These are phyloP conservation scores for Phytophthora citricola DNA, from an alignment of 352 stramenopile species.

Conservation along the genomic window DNA sequence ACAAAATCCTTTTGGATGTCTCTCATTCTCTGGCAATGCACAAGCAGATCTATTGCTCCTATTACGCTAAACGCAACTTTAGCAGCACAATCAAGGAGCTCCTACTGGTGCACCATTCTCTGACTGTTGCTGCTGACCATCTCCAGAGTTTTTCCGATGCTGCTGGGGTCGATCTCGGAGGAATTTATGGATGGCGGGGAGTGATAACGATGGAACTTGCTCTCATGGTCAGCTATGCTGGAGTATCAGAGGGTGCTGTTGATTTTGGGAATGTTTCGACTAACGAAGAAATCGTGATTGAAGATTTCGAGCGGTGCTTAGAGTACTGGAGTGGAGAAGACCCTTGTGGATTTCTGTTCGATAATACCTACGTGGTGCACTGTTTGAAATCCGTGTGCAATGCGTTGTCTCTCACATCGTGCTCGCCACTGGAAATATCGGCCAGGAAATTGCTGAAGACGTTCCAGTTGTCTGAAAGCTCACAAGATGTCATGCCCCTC, in stretches of 20 bases:
- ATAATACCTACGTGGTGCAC: constrained; percentile 28
- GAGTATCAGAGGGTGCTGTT: not conserved
- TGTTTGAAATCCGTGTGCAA: constrained; percentile 67
- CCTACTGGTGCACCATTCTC: constrained; percentile 23
- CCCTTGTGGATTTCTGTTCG: constrained; percentile 40
- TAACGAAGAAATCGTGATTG: constrained; percentile 46
- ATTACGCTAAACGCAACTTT: constrained; percentile 39
- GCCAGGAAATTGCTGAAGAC: constrained; percentile 46
- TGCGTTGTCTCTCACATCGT: constrained; percentile 62
- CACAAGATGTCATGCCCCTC: constrained; percentile 23
- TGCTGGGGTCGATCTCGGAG: constrained; percentile 48
- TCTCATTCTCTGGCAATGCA: constrained; percentile 38
- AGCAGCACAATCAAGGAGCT: constrained; percentile 31
- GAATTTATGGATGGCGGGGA: constrained; percentile 65
- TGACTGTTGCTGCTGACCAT: constrained; percentile 34
- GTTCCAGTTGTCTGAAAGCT: constrained; percentile 17
- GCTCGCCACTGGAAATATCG: constrained; percentile 44
- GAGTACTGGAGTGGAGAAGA: constrained; percentile 29
- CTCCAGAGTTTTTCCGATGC: constrained; percentile 6
- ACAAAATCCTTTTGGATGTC: constrained; percentile 26
- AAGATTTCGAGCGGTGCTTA: constrained; percentile 61
- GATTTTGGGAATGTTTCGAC: constrained; percentile 16
- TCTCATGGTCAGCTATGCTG: constrained; percentile 46
- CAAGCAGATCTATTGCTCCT: constrained; percentile 45
- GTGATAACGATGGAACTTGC: constrained; percentile 65